Percentiles rank a stretch among this genome's conserved stretches.
Evolutionary conservation across 2,329 filamentous ascomycete species (phyloP).

Genomic region (Verticillium albo-atrum): DNA sequence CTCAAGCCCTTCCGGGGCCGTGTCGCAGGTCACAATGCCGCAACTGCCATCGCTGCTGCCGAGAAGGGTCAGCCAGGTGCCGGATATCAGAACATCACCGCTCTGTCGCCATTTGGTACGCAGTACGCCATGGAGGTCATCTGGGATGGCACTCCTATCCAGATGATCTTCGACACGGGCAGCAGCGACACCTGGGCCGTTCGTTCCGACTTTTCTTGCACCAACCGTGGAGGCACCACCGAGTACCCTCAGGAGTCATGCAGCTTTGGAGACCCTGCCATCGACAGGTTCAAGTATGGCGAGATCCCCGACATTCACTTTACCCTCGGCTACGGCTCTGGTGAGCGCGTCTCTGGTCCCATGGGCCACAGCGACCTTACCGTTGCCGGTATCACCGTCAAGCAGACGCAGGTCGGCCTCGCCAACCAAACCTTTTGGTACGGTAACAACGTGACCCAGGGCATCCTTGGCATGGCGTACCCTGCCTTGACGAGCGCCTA

Average conservation of each 20-base stretch:
- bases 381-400: slow-evolving; percentile 39
- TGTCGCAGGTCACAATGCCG: slow-evolving; percentile 18
- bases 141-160: slow-evolving; percentile 32
- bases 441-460: slow-evolving; percentile 47
- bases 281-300: slow-evolving; percentile 35
- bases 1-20: slow-evolving; percentile 24
- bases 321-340: slow-evolving; percentile 41
- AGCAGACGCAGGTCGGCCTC: slow-evolving; percentile 41
- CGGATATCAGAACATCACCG: slow-evolving; percentile 31
- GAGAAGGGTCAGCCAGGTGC: slow-evolving; percentile 6
- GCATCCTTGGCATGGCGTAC: slow-evolving; percentile 47
- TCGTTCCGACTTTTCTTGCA: slow-evolving; percentile 34
- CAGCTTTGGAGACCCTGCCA: slow-evolving; percentile 33
- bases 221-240: slow-evolving; percentile 25
- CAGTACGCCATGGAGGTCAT: slow-evolving; percentile 36
- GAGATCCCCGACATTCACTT: slow-evolving; percentile 38
- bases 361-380: slow-evolving; percentile 42
- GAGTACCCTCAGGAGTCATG: slow-evolving; percentile 27
- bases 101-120: slow-evolving; percentile 32
- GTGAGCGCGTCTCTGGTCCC: slow-evolving; percentile 40
- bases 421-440: slow-evolving; percentile 46
- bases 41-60: slow-evolving; percentile 21
- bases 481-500: slow-evolving; percentile 45
- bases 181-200: slow-evolving; percentile 49
- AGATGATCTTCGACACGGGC: slow-evolving; percentile 44